Evolutionary conservation across 768 basidiomycete genomes (phyloP).

Genomic region (Phanerochaete sordida): DNA sequence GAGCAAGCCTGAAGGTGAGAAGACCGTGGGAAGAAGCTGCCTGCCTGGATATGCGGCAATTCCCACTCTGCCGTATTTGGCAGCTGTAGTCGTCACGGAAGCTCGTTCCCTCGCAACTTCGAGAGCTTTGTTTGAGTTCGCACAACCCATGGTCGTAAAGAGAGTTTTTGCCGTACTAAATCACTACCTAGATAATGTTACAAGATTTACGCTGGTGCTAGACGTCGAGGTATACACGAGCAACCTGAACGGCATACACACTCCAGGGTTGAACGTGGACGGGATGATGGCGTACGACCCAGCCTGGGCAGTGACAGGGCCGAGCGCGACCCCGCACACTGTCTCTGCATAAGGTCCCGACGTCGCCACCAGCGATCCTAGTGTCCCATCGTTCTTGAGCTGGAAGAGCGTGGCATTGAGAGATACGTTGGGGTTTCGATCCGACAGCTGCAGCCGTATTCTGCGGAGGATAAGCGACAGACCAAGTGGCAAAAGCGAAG

Average conservation of each 20-base stretch:
- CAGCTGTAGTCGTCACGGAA: too few species aligned
- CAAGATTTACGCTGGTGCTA: neutral
- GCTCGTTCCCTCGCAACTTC: too few species aligned
- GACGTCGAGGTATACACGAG: conserved; percentile 45
- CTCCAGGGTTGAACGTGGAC: conserved; percentile 65
- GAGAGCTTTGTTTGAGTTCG: too few species aligned
- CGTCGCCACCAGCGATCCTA: conserved; percentile 50
- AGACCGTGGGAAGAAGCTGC: too few species aligned
- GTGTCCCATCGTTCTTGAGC: conserved; percentile 21
- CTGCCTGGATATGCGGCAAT: too few species aligned
- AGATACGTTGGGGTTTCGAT: conserved; percentile 38
- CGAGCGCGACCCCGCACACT: conserved; percentile 66
- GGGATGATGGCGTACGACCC: conserved; percentile 75
- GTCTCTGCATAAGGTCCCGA: conserved; percentile 81
- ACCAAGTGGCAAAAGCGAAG: neutral
- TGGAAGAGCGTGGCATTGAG: conserved; percentile 63
- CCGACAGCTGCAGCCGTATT: conserved; percentile 62
- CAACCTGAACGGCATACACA: conserved; percentile 54
- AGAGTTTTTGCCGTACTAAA: too few species aligned
- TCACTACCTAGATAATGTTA: neutral
- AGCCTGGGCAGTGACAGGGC: conserved; percentile 43
- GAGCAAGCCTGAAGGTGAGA: neutral
- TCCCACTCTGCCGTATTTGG: too few species aligned
- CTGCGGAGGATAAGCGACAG: conserved; percentile 31
- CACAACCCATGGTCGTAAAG: too few species aligned